Conservation (phyloP, 2,329 filamentous ascomycete genomes). For the Epichloe gansuensis region DNA sequence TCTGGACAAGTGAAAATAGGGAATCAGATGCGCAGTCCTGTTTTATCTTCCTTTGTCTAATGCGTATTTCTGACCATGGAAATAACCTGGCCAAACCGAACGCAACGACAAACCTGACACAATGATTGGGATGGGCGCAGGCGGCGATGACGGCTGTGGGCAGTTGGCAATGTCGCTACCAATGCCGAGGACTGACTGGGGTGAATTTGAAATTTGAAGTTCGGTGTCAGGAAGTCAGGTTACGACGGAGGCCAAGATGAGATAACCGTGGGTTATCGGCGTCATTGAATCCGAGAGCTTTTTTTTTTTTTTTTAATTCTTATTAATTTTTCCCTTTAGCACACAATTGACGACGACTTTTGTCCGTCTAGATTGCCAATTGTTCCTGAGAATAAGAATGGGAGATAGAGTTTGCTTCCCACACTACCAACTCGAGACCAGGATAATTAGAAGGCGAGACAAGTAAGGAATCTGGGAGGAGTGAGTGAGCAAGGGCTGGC, state of each 20-base stretch:
- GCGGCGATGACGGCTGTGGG: neutral
- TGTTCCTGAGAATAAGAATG: neutral
- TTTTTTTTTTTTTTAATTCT: neutral
- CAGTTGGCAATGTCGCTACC: neutral
- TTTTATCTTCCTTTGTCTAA: neutral
- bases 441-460: neutral
- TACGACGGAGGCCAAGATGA: constrained; percentile 40
- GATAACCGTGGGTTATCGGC: constrained; percentile 46
- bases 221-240: constrained; percentile 26
- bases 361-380: neutral
- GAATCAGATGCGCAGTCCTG: neutral
- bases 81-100: constrained; percentile 5
- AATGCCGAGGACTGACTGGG: neutral
- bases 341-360: neutral
- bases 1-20: neutral
- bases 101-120: constrained; percentile 3
- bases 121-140: neutral
- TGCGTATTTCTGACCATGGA: neutral
- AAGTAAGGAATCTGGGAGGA: neutral
- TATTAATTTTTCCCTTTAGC: neutral
- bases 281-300: constrained; percentile 31
- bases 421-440: neutral
- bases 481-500: constrained; percentile 1
- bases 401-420: neutral
- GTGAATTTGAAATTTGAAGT: neutral